Evolutionary conservation across 208 protist species (phyloP).

Genomic region (Wallacemonas sp.): DNA sequence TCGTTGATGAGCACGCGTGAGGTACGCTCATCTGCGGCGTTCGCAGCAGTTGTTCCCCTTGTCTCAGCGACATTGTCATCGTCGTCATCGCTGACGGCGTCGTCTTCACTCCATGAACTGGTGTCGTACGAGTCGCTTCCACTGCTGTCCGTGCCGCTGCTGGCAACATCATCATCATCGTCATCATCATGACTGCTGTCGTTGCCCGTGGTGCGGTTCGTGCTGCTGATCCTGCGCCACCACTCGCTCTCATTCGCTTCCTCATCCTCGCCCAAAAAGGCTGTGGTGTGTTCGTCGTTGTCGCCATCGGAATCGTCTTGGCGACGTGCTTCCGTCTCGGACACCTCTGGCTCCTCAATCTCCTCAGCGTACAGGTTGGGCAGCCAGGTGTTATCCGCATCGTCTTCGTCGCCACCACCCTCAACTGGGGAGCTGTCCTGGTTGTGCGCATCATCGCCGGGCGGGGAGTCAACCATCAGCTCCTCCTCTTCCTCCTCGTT

Average conservation of each 20-base stretch:
- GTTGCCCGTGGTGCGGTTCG: slow-evolving; percentile 9
- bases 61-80: slow-evolving; percentile 3
- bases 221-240: slow-evolving; percentile 14
- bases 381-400: slow-evolving; percentile 15
- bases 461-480: slow-evolving; percentile 2
- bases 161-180: not conserved
- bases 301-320: slow-evolving; percentile 17
- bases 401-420: slow-evolving; percentile 1
- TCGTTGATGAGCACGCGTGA: too few species aligned
- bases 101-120: slow-evolving; percentile 2
- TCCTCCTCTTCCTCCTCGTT: slow-evolving; percentile 14
- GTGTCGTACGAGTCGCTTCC: slow-evolving; percentile 18
- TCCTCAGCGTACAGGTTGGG: slow-evolving; percentile 56
- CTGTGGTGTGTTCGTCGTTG: slow-evolving; percentile 28
- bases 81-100: slow-evolving; percentile 18
- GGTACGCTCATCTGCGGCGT: too few species aligned
- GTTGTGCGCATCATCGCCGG: slow-evolving; percentile 11
- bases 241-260: slow-evolving; percentile 19
- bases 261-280: slow-evolving; percentile 15
- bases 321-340: slow-evolving; percentile 16
- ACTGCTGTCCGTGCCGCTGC: slow-evolving; percentile 6
- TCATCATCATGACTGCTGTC: not conserved
- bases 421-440: slow-evolving; percentile 5
- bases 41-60: not conserved
- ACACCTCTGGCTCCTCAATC: slow-evolving; percentile 45